Conservation (phyloP, 2,329 filamentous ascomycete species). For the Trichoderma pleuroti region DNA sequence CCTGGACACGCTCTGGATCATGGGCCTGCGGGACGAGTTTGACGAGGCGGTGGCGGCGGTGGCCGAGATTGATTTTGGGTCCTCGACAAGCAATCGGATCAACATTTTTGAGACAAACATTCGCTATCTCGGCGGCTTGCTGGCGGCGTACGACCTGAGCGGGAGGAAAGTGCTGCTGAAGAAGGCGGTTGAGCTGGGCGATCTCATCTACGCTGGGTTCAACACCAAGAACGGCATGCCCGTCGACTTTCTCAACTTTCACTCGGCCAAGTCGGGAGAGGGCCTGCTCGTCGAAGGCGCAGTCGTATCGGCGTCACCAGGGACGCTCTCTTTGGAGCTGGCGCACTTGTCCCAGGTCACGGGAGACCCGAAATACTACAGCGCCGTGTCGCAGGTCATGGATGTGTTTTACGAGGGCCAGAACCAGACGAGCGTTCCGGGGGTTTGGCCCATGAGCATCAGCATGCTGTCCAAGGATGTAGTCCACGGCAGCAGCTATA, state of each 20-base stretch:
- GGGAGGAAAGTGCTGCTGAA: conserved; percentile 51
- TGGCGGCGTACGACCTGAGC: conserved; percentile 68
- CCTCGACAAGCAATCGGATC: conserved; percentile 44
- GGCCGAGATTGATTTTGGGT: conserved; percentile 58
- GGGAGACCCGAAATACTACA: conserved; percentile 68
- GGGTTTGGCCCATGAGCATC: conserved; percentile 67
- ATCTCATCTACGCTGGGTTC: conserved; percentile 63
- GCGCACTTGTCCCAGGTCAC: conserved; percentile 71
- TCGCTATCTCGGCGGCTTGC: conserved; percentile 64
- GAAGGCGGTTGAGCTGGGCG: conserved; percentile 61
- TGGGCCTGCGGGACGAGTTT: conserved; percentile 65
- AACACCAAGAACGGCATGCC: conserved; percentile 69
- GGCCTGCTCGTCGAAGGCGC: conserved; percentile 33
- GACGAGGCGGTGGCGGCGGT: conserved; percentile 58
- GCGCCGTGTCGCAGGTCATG: conserved; percentile 66
- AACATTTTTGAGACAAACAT: conserved; percentile 71
- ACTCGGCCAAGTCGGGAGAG: conserved; percentile 35
- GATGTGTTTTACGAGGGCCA: conserved; percentile 64
- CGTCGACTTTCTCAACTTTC: conserved; percentile 45
- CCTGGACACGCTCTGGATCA: conserved; percentile 70
- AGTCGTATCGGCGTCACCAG: conserved; percentile 48
- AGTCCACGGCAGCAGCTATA: conserved; percentile 28
- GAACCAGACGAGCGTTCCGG: conserved; percentile 62
- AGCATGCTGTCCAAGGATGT: conserved; percentile 53
- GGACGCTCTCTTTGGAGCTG: conserved; percentile 69